phyloP scores from a whole-genome alignment of 148 eudicot genomes.

The Arbutus unedo region DNA sequence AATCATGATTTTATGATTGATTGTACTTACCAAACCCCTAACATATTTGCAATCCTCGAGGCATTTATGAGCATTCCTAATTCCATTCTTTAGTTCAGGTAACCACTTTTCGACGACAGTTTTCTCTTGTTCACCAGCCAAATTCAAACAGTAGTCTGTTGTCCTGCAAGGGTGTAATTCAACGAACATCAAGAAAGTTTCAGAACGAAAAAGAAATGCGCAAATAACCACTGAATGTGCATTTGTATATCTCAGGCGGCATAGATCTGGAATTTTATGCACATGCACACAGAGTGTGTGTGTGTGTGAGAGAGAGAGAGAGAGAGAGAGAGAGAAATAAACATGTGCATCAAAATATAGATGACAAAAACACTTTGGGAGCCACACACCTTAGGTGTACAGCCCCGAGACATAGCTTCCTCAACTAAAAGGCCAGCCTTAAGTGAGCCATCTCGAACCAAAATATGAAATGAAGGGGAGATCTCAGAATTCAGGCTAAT shows the following conservation, averaged over 20 bases:
- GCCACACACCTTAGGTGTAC: background rate
- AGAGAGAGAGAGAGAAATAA: background rate
- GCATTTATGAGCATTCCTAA: constrained; percentile 69
- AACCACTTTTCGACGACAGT: constrained; percentile 74
- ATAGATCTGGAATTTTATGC: background rate
- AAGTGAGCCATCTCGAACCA: background rate
- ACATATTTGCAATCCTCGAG: constrained; percentile 83
- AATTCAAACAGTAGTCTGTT: constrained; percentile 69
- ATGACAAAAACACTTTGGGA: background rate
- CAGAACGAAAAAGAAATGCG: background rate
- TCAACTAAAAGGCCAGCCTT: background rate
- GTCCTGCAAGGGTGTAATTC: constrained; percentile 58
- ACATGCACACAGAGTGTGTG: no score
- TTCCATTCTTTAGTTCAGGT: constrained; percentile 70
- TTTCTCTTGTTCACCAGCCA: constrained; percentile 95
- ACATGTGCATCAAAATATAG: background rate
- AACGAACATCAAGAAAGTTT: constrained; percentile 11
- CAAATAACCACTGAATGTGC: background rate
- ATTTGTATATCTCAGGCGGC: background rate
- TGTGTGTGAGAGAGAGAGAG: background rate
- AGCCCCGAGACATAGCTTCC: background rate
- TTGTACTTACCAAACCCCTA: constrained; percentile 76
- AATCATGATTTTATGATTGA: background rate
- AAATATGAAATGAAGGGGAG: background rate
- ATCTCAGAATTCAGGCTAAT: background rate